Evolutionary conservation across 1,139 yeast species (phyloP).

Genomic region (Lizanozyma gosingica): DNA sequence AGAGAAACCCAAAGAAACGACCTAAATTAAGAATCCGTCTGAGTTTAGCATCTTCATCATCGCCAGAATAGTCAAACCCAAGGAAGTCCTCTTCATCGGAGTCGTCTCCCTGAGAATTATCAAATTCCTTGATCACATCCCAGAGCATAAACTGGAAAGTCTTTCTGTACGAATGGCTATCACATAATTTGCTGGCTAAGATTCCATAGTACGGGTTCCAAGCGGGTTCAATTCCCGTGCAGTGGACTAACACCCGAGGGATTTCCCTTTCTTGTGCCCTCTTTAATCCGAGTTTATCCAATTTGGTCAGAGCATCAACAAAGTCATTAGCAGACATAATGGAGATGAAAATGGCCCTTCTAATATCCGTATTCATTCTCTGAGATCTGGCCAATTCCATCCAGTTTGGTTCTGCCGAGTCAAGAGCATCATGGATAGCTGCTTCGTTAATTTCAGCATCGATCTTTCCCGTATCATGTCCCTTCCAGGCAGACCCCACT

Average conservation of each 20-base stretch:
- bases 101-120: constrained; percentile 30
- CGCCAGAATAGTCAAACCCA: constrained; percentile 12
- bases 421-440: constrained; percentile 48
- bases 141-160: constrained; percentile 84
- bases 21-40: constrained; percentile 65
- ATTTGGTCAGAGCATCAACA: constrained; percentile 73
- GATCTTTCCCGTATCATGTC: constrained; percentile 23
- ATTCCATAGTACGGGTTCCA: constrained; percentile 90
- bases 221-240: constrained; percentile 72
- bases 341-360: constrained; percentile 88
- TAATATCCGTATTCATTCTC: constrained; percentile 90
- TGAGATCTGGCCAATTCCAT: constrained; percentile 74
- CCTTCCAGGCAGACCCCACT: constrained; percentile 96
- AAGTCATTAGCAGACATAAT: constrained; percentile 94
- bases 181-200: constrained; percentile 69
- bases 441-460: constrained; percentile 17
- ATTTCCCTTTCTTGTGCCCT: constrained; percentile 83
- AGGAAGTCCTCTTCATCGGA: constrained; percentile 30
- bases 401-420: constrained; percentile 79
- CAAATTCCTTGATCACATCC: constrained; percentile 78
- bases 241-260: constrained; percentile 76
- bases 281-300: constrained; percentile 73
- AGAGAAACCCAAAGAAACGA: constrained; percentile 64
- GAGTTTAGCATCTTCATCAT: constrained; percentile 42
- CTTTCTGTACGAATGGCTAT: constrained; percentile 61